These are phyloP conservation scores for Cystoderma amianthinum DNA, from an alignment of 768 basidiomycete genomes.

Conservation along the genomic window DNA sequence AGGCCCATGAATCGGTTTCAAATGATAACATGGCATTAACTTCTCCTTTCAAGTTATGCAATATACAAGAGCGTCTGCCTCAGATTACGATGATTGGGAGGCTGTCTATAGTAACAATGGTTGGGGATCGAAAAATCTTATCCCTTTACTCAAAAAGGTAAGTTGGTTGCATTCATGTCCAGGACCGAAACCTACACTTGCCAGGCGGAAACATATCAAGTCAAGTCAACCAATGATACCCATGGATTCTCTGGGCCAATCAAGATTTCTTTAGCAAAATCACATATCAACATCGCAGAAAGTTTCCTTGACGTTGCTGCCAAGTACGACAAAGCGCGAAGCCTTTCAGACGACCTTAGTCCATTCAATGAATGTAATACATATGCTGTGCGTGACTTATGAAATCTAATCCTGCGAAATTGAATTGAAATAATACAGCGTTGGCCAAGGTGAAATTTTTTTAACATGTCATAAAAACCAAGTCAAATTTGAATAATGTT, in stretches of 20 bases:
- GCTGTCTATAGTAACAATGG: conserved; percentile 42
- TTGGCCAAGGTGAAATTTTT: too few species aligned
- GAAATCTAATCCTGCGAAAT: too few species aligned
- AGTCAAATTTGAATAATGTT: too few species aligned
- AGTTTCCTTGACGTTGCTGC: conserved; percentile 40
- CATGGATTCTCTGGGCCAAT: conserved; percentile 52
- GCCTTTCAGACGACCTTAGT: conserved; percentile 38
- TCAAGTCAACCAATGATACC: conserved; percentile 14
- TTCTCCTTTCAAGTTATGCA: conserved; percentile 27
- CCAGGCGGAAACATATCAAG: conserved; percentile 35
- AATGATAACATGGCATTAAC: conserved; percentile 1
- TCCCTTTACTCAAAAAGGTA: conserved; percentile 56
- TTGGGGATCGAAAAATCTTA: conserved; percentile 51
- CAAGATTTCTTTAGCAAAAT: conserved; percentile 35
- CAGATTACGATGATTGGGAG: conserved; percentile 65
- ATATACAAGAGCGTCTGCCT: conserved; percentile 53
- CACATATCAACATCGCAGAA: conserved; percentile 29
- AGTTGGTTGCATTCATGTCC: not conserved
- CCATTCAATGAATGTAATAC: conserved; percentile 32
- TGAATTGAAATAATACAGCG: too few species aligned
- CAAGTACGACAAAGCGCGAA: conserved; percentile 41
- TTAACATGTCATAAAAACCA: too few species aligned
- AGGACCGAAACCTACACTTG: not conserved
- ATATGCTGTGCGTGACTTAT: conserved; percentile 40
- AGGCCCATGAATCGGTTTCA: conserved; percentile 7